phyloP scores from a whole-genome alignment of 2,329 filamentous ascomycete species.

The Tolypocladium tundrense region DNA sequence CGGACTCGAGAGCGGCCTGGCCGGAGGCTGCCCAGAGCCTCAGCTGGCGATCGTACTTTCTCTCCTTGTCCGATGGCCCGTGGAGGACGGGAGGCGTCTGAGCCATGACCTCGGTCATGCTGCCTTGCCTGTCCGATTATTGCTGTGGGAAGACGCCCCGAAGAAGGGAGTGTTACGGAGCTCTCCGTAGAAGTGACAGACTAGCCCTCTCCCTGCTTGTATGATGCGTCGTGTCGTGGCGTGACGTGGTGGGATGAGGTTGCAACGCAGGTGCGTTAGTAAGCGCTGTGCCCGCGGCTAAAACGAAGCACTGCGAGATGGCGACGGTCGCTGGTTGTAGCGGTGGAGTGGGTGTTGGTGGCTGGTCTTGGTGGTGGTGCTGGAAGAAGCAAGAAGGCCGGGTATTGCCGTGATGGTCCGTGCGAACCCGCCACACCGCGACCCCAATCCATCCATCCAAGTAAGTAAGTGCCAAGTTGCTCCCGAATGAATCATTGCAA shows the following conservation, averaged over 20 bases:
- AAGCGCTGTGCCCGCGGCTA: background rate
- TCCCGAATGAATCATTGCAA: background rate
- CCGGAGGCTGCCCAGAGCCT: constrained; percentile 90
- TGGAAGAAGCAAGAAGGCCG: background rate
- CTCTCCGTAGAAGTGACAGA: background rate
- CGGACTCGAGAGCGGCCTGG: constrained; percentile 80
- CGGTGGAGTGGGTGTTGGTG: no score
- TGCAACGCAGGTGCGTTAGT: background rate
- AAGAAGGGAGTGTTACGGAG: background rate
- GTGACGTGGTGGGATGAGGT: background rate
- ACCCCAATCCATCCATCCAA: background rate
- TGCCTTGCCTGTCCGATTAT: background rate
- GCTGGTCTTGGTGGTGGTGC: background rate
- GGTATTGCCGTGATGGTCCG: background rate
- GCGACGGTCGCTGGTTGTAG: background rate
- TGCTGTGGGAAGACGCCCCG: background rate
- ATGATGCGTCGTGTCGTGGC: background rate
- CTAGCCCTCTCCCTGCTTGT: background rate
- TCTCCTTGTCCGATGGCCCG: constrained; percentile 50
- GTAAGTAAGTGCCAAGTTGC: background rate
- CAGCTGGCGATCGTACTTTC: constrained; percentile 90
- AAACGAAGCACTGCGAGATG: background rate
- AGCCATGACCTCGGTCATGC: constrained; percentile 18
- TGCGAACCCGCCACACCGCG: background rate
- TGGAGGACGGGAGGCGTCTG: constrained; percentile 27